Percentiles rank a stretch among this genome's conserved stretches.
Evolutionary conservation across 768 basidiomycete genomes (phyloP).

Genomic region (Boletus eberwhitei): DNA sequence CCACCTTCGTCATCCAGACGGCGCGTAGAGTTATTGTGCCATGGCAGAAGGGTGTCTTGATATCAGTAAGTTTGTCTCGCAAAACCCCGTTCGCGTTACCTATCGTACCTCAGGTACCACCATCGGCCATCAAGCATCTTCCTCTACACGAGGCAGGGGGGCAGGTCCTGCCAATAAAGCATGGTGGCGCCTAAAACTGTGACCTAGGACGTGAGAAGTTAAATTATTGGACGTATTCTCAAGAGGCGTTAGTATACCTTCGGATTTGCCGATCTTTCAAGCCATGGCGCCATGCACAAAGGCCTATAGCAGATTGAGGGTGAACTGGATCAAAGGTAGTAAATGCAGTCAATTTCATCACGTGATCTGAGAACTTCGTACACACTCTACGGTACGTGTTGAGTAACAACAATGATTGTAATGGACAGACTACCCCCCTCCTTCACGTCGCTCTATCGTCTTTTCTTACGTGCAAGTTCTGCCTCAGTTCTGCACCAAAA

Average conservation of each 20-base stretch:
- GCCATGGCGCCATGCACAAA: not conserved
- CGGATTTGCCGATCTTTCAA: slow-evolving; percentile 3
- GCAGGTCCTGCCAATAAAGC: slow-evolving; percentile 13
- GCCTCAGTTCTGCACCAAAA: slow-evolving; percentile 57
- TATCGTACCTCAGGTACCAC: slow-evolving; percentile 24
- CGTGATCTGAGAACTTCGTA: slow-evolving; percentile 5
- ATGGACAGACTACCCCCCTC: slow-evolving; percentile 28
- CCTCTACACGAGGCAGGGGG: slow-evolving; percentile 18
- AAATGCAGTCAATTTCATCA: not conserved
- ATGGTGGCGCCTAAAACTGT: not conserved
- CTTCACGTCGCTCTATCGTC: slow-evolving; percentile 58
- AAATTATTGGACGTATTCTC: slow-evolving; percentile 1
- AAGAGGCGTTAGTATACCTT: not conserved
- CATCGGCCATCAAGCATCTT: slow-evolving; percentile 10
- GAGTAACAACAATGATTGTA: no score
- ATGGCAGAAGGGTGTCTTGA: slow-evolving; percentile 19
- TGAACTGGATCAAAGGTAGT: slow-evolving; percentile 1
- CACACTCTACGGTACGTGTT: no score
- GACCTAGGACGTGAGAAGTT: slow-evolving; percentile 7
- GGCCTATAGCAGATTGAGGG: not conserved
- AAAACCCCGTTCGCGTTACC: slow-evolving; percentile 1
- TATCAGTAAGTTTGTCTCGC: slow-evolving; percentile 15
- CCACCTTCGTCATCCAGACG: slow-evolving; percentile 23
- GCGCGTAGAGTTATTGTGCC: slow-evolving; percentile 19
- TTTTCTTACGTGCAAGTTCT: slow-evolving; percentile 53